These are phyloP conservation scores for Quercus dentata DNA, from an alignment of 306 rosid genomes.

Conservation along the genomic window DNA sequence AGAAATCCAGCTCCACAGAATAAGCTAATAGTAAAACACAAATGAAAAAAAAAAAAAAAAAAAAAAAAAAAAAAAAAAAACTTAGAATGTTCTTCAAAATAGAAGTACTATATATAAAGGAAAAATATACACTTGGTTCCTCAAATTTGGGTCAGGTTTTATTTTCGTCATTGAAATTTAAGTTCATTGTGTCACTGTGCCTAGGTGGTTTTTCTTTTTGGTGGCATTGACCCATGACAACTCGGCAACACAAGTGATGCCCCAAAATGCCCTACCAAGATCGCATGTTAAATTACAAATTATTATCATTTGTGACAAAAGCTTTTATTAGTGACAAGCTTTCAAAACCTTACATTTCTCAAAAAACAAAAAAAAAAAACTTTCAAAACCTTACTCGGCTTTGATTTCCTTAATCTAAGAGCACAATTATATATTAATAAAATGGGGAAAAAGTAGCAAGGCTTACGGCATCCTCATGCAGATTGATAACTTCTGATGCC, in stretches of 20 bases:
- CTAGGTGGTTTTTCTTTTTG: no score
- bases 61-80: neutral
- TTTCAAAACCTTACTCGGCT: neutral
- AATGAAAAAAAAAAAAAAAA: neutral
- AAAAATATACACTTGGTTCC: no score
- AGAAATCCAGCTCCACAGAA: neutral
- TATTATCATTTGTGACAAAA: neutral
- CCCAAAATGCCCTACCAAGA: neutral
- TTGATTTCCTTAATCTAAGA: neutral
- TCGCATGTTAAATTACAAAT: neutral
- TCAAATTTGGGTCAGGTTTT: no score
- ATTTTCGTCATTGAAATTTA: no score
- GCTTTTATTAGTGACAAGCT: no score
- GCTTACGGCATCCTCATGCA: constrained; percentile 32
- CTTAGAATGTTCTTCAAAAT: neutral
- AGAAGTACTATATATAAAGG: neutral
- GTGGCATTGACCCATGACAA: no score
- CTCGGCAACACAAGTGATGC: neutral
- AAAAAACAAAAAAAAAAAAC: neutral
- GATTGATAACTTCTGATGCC: constrained; percentile 45
- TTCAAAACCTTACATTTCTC: neutral
- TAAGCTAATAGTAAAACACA: neutral
- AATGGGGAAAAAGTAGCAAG: neutral
- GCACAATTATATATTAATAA: neutral
- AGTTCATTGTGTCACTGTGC: no score